Conservation (phyloP, 192 early-diverging fungal species). For the Coemansia sp. region DNA sequence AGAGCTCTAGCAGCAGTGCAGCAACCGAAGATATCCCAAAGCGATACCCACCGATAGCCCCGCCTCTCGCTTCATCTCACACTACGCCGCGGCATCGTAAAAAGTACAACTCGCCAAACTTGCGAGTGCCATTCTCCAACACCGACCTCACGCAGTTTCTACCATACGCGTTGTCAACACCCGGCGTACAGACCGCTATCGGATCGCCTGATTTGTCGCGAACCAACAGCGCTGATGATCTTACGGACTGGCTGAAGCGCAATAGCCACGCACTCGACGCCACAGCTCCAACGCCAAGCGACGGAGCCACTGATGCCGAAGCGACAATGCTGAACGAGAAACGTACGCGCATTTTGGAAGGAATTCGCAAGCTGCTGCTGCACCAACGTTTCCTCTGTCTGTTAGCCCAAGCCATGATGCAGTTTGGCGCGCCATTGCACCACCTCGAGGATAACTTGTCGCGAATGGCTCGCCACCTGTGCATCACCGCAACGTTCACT, state of each 20-base stretch:
- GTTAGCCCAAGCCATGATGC: constrained; percentile 64
- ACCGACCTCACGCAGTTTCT: constrained; percentile 32
- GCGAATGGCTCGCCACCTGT: constrained; percentile 58
- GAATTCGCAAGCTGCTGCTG: constrained; percentile 57
- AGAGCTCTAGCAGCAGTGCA: background rate
- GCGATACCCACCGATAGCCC: background rate
- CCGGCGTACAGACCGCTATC: constrained; percentile 16
- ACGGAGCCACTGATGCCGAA: constrained; percentile 2
- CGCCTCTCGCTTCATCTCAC: background rate
- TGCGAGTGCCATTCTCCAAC: constrained; percentile 8
- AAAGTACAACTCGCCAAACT: background rate
- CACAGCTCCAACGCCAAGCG: background rate
- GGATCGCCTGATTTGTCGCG: constrained; percentile 16
- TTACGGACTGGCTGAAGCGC: constrained; percentile 19
- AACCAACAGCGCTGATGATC: constrained; percentile 10
- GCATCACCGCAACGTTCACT: constrained; percentile 62
- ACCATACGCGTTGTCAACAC: constrained; percentile 29
- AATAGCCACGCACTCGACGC: constrained; percentile 7
- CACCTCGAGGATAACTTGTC: constrained; percentile 64
- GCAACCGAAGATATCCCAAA: background rate
- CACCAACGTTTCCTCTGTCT: constrained; percentile 64
- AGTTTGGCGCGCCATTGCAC: constrained; percentile 67
- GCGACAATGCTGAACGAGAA: constrained; percentile 7
- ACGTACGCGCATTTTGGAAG: constrained; percentile 11
- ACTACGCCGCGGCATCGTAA: background rate